Base-by-base conservation (phyloP, 495 filamentous ascomycete genomes). In the Rostrohypoxylon terebratum region DNA sequence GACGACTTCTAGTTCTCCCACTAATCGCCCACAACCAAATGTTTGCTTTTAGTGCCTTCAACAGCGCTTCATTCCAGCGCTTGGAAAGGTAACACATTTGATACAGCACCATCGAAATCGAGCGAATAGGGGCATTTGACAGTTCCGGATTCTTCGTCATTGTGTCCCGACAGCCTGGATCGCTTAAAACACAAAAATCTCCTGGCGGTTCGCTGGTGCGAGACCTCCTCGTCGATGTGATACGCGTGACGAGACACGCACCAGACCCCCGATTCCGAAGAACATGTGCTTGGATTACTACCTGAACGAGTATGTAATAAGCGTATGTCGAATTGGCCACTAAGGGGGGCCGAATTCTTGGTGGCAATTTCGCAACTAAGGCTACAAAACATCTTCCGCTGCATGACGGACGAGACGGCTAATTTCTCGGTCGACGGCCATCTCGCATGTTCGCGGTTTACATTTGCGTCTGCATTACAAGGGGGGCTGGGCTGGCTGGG, bases 81-180 rank as follows among this genome's bases (percentile, higher is more conserved):
- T 51, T 67, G 58, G 10, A 9, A 58, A 23, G 16, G 33, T 60
- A 34, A 50, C 33, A 42, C 57, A 38, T 48, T 20, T 4, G 14
- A 45, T 33, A 38, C 18, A 36, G 18, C n/a, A 45, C 38, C n/a
- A 13, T 34, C 4, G 40, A 3, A 33, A 2, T 23, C 33, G 31
- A 23, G 54, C 66, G 36, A 64, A 65, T 72, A 64, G 48, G 65
- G 54, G 47, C 40, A 51, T 61, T 61, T 28, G 31, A 13, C 23
- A 25, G 28, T 42, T 38, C 48, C 14, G 8, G 8, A 23, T 33
- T 33, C 48, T 65, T 62, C 48, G 38, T 69, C 60, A 66, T 33
- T 38, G 2, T 48, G 61, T 73, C 54, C 66, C 71, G 61, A 66
- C 60, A 53, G 48, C 63, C 55, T 53, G 71, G 71, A 59, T 73